Percentiles rank a stretch among this genome's conserved stretches.
These are phyloP conservation scores for Fusarium decemcellulare DNA, from an alignment of 2,329 filamentous ascomycete species.

Conservation along the genomic window DNA sequence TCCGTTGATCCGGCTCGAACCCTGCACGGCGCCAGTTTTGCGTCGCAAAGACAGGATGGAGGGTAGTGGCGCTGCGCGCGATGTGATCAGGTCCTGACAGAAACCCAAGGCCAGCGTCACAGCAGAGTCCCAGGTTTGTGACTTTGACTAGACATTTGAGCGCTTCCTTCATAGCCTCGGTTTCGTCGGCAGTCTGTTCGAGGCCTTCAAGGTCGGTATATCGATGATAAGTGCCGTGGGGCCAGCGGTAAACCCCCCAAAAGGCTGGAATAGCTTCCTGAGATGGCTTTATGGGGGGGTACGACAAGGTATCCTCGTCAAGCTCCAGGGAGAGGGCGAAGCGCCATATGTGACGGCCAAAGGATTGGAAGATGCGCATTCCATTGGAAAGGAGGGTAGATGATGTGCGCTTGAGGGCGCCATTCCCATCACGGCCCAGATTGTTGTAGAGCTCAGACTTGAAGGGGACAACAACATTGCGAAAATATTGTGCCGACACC, in stretches of 20 bases:
- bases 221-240: slow-evolving; percentile 69
- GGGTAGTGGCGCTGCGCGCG: slow-evolving; percentile 57
- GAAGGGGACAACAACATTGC: slow-evolving; percentile 76
- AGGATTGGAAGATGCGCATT: slow-evolving; percentile 72
- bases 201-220: slow-evolving; percentile 72
- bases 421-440: slow-evolving; percentile 41
- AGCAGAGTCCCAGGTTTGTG: slow-evolving; percentile 75
- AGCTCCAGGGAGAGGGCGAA: slow-evolving; percentile 80
- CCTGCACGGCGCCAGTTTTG: slow-evolving; percentile 44
- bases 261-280: slow-evolving; percentile 70
- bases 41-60: slow-evolving; percentile 54
- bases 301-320: slow-evolving; percentile 64
- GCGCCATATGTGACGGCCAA: slow-evolving; percentile 71
- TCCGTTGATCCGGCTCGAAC: slow-evolving; percentile 24
- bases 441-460: slow-evolving; percentile 72
- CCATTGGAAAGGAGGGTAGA: slow-evolving; percentile 60
- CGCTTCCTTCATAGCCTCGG: slow-evolving; percentile 71
- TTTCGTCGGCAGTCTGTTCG: slow-evolving; percentile 75
- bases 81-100: slow-evolving; percentile 73
- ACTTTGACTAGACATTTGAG: slow-evolving; percentile 69
- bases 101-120: slow-evolving; percentile 78
- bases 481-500: slow-evolving; percentile 71
- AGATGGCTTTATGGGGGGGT: slow-evolving; percentile 69
- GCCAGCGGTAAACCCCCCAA: slow-evolving; percentile 78
- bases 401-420: slow-evolving; percentile 40